Evolutionary conservation across 2,329 filamentous ascomycete species (phyloP), one percentile per base, ranked within the genome.

Genomic region (Escovopsis sp.): DNA sequence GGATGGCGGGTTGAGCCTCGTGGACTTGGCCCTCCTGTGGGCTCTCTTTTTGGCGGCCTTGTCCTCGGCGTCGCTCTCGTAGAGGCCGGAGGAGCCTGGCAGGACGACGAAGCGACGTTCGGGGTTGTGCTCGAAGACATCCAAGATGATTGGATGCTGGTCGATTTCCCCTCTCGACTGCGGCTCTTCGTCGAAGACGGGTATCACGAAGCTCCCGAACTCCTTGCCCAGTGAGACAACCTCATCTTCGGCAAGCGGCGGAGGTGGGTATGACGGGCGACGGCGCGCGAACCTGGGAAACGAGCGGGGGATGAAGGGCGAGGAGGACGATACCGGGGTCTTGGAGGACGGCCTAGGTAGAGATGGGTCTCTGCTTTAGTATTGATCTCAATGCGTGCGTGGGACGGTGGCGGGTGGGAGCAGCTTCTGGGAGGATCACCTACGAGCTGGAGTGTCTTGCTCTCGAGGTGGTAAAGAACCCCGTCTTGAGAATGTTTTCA

Each of bases 221-320:
- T 87, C 82, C 55, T 69, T 75, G 6, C 71, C 72, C 33, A 85
- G 59, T 7, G 81, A 74, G 12, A 65, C 68, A 12, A 56, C 63
- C 57, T 85, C 82, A 55, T 87, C 82, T 56, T 88, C 82, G 39
- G 81, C 80, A 33, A 60, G 77, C 4, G 82, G 79, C 15, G 68
- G 66, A 2, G 80, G 81, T 6, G 80, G 77, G 55, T 66, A 69
- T 46, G 57, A 53, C 28, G 28, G 28, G 43, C 48, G 59, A 36
- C 54, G 36, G 33, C 43, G 40, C 23, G 42, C 38, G 19, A 38
- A 39, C 28, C 44, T 38, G 26, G 39, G 37, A 33, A 44, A 45
- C n/a, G 40, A 44, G 19, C 45, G 45, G 30, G 43, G 39, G 7
- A 38, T 35, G 33, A 38, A 26, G 7, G 35, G 39, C 36, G 39